Evolutionary conservation across 257 asterid genomes (phyloP).

Genomic region (Ilex asprella): DNA sequence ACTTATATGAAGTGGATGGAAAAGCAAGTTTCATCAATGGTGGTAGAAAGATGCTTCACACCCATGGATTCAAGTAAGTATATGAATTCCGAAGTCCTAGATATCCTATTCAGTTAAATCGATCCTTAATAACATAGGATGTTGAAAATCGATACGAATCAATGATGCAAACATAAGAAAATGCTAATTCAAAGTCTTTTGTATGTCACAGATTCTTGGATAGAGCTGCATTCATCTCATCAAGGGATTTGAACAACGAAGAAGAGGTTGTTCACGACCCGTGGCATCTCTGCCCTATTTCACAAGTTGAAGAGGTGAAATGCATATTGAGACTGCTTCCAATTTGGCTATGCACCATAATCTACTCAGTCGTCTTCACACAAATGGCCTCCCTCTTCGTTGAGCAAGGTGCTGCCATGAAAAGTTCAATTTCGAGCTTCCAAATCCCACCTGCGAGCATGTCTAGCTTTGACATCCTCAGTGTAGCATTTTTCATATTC

Average conservation of each 20-base stretch:
- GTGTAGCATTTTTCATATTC: conserved; percentile 80
- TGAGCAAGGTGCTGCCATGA: conserved; percentile 95
- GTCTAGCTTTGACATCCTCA: conserved; percentile 86
- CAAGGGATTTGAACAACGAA: conserved; percentile 41
- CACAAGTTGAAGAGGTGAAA: conserved; percentile 96
- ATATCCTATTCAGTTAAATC: too few relatives aligned
- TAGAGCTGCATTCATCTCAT: conserved; percentile 64
- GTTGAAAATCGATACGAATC: too few relatives aligned
- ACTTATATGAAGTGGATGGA: conserved; percentile 32
- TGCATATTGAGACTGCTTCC: conserved; percentile 77
- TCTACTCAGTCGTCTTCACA: conserved; percentile 87
- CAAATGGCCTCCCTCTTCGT: conserved; percentile 98
- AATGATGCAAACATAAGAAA: too few relatives aligned
- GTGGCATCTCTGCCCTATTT: conserved; percentile 78
- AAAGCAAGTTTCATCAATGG: conserved; percentile 22
- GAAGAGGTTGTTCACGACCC: conserved; percentile 35
- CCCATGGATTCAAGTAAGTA: conserved; percentile 79
- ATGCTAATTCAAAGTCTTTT: not conserved
- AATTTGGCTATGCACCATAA: conserved; percentile 92
- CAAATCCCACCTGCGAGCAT: conserved; percentile 88
- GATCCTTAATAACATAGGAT: too few relatives aligned
- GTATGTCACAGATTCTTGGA: conserved; percentile 56
- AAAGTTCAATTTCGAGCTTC: conserved; percentile 49
- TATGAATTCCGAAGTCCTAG: not conserved
- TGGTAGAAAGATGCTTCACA: conserved; percentile 66